Evolutionary conservation across 768 basidiomycete species (phyloP), one percentile per base, ranked within the genome.

Genomic region (Boletus sensibilis): DNA sequence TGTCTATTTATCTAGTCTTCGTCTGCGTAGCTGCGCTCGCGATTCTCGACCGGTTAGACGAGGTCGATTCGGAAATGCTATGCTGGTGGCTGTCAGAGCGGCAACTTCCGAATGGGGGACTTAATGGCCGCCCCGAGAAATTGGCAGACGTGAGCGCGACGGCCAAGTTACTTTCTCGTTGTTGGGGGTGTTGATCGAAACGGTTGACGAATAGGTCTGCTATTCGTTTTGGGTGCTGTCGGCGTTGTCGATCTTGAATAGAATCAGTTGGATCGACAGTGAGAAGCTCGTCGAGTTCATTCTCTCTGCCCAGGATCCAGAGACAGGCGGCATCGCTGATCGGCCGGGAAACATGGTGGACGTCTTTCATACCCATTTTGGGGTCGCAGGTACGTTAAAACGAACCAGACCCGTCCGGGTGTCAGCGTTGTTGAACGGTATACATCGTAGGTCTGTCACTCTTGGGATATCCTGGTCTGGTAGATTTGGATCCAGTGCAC

Each of bases 211-310:
- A 56, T n/a, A 66, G 65, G 65, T 98, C 18, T 99, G 97, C 75
- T 99, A 99, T 72, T 93, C 91, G 64, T 94, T 93, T 75, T 99
- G 94, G 94, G 92, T 94, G 5, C 80, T 98, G 5, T 95, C 97
- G 2, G 78, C 91, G 0, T 72, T 98, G 50, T 84, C 93, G 25
- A 95, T 98, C 54, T 72, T 99, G 40, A 81, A 85, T 42, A 91
- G 87, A 64, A 69, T 94, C 4, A 72, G 80, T 0, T 98, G 95
- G 93, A 96, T 99, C 65, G 87, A 98, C 68, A 76, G 84, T 1
- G 81, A 87, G 20, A 92, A 89, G 64, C 76, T 98, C 31, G 78
- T 78, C 1, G 65, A 72, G 4, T 99, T 98, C 74, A 96, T 99
- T 54, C 79, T 98, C 9, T 88, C 88, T 16, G 88, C 94, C 7